Percentiles rank a stretch among this genome's conserved stretches.
phyloP scores from a whole-genome alignment of 2,329 filamentous ascomycete species.

The Orbilia ellipsospora region DNA sequence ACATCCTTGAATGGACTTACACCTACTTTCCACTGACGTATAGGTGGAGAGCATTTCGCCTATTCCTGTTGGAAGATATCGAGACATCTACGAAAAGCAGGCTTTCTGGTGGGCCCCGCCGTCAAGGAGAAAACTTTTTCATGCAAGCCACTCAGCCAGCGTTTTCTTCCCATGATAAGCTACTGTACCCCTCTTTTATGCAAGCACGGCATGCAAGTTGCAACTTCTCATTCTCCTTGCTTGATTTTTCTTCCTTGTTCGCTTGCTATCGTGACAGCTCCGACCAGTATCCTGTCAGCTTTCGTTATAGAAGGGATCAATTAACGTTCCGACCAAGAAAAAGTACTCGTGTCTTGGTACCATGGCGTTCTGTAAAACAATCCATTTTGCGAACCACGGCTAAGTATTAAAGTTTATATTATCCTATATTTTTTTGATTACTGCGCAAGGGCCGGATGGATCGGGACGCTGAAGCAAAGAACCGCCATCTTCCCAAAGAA shows the following conservation, averaged over 20 bases:
- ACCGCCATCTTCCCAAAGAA: neutral
- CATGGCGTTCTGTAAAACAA: no score
- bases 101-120: slow-evolving; percentile 48
- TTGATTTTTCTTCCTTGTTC: slow-evolving; percentile 41
- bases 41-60: slow-evolving; percentile 24
- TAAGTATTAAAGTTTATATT: slow-evolving; percentile 5
- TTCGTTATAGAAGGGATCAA: slow-evolving; percentile 28
- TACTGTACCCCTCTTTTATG: slow-evolving; percentile 56
- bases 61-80: slow-evolving; percentile 40
- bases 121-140: slow-evolving; percentile 53
- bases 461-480: neutral
- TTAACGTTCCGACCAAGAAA: neutral
- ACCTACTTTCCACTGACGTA: neutral
- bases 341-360: no score
- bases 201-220: slow-evolving; percentile 54
- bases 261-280: slow-evolving; percentile 52
- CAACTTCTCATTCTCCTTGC: slow-evolving; percentile 29
- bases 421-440: no score
- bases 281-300: slow-evolving; percentile 41
- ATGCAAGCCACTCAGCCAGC: slow-evolving; percentile 55
- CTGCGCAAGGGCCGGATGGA: neutral
- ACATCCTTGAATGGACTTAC: slow-evolving; percentile 40
- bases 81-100: slow-evolving; percentile 28
- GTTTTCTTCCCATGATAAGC: slow-evolving; percentile 52
- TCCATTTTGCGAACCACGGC: slow-evolving; percentile 6